phyloP scores from a whole-genome alignment of 1,284 basidiomycete species.

The Cystobasidium sp. region DNA sequence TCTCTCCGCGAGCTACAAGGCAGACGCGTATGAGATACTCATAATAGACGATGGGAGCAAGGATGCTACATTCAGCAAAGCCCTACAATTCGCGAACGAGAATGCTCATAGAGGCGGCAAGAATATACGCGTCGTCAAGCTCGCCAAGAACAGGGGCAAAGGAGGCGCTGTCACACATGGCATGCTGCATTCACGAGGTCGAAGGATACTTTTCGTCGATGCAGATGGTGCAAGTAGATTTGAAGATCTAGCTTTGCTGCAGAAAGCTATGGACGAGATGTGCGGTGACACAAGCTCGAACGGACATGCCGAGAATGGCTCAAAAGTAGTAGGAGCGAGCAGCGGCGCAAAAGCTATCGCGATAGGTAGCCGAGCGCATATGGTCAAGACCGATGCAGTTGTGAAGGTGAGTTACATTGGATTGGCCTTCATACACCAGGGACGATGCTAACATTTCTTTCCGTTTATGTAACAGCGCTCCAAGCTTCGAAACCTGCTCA shows the following conservation, averaged over 20 bases:
- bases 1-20: slow-evolving; percentile 62
- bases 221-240: slow-evolving; percentile 91
- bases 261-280: slow-evolving; percentile 71
- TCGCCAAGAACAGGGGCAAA: slow-evolving; percentile 83
- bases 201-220: slow-evolving; percentile 84
- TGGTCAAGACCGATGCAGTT: slow-evolving; percentile 88
- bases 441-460: neutral
- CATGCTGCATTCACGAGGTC: slow-evolving; percentile 77
- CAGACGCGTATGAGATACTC: slow-evolving; percentile 69
- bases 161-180: slow-evolving; percentile 81
- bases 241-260: slow-evolving; percentile 74
- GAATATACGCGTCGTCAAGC: slow-evolving; percentile 71
- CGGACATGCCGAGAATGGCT: slow-evolving; percentile 65
- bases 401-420: slow-evolving; percentile 71
- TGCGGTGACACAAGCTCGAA: slow-evolving; percentile 47
- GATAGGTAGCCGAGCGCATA: slow-evolving; percentile 81
- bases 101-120: slow-evolving; percentile 59
- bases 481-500: slow-evolving; percentile 81
- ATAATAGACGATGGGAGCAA: slow-evolving; percentile 87
- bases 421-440: neutral
- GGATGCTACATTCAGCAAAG: slow-evolving; percentile 72
- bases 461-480: slow-evolving; percentile 67
- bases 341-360: slow-evolving; percentile 62
- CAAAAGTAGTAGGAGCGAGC: slow-evolving; percentile 56
- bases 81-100: slow-evolving; percentile 67